Base-by-base conservation (phyloP, 441 rosid genomes). In the Croton setiger region DNA sequence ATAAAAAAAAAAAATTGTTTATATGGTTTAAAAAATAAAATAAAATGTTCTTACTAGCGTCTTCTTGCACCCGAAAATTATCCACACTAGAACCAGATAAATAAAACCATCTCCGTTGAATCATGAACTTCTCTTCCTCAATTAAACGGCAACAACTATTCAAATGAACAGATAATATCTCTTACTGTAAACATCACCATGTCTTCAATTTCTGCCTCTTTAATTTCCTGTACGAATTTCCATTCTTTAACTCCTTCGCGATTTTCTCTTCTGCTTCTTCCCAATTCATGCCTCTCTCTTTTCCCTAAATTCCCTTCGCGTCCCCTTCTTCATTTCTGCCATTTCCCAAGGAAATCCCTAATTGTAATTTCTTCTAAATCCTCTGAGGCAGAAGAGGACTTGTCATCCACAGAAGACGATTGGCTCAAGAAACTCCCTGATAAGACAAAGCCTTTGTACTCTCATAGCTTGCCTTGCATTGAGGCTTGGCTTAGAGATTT, bases 391-490 rank as follows among this genome's bases (percentile, higher is more conserved):
- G 96, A 82, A 78, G 95, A 87, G 72, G 74, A 75, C 9, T 77
- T 69, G 37, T 67, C 67, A 13, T 76, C 84, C 7, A 61, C 81
- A 9, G 97, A 84, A 44, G 97, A 89, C 67, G 97, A 92, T 65
- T 92, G 98, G 99, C 86, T 90, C 15, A 75, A 82, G 79, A 84
- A 74, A 74, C 91, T 90, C 36, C 93, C 95, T 20, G 98, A 92
- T 35, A 88, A 89, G 87, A 81, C 76, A 69, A 90, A 81, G 86
- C 95, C 98, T 44, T 69, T 92, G 63, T 95, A 90, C 73, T 89
- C 99, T 27, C 96, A 95, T 63, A 95, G 97, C 78, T 79, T 92
- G 81, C 97, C 98, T 43, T 89, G 98, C 66, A 88, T 92, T 69
- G 98, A 95, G 63, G 92, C 95, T n/a, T 95, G 98, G 99, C 79